Conservation (phyloP, 192 early-diverging fungal genomes). For the Coemansia sp. region DNA sequence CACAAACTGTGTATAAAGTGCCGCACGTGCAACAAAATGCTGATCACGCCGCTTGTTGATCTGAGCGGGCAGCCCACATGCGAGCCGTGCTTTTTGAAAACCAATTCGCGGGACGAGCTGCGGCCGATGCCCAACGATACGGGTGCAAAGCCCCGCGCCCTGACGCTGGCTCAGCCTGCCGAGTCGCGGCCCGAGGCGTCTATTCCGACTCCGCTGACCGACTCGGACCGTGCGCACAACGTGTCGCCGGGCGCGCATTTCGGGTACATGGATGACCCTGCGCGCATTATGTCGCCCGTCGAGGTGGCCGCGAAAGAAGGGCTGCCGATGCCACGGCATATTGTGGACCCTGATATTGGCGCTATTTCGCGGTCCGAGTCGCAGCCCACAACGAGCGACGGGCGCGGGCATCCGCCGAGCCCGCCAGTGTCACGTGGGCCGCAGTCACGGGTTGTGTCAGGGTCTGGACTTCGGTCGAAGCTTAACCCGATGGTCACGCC, state of each 20-base stretch:
- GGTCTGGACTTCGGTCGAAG: slow-evolving; percentile 14
- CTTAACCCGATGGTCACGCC: slow-evolving; percentile 18
- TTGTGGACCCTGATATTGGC: slow-evolving; percentile 41
- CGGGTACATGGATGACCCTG: slow-evolving; percentile 2
- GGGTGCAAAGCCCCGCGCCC: slow-evolving; percentile 1
- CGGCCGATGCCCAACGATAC: slow-evolving; percentile 20
- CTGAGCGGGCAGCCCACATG: slow-evolving; percentile 39
- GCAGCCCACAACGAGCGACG: background rate
- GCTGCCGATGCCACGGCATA: slow-evolving; percentile 36
- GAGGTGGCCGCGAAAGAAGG: slow-evolving; percentile 50
- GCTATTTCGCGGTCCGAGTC: slow-evolving; percentile 24
- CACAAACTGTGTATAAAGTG: slow-evolving; percentile 56
- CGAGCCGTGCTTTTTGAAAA: slow-evolving; percentile 46
- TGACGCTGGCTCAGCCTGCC: background rate
- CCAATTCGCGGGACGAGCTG: slow-evolving; percentile 1
- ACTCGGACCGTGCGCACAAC: slow-evolving; percentile 27
- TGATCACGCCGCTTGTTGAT: slow-evolving; percentile 45
- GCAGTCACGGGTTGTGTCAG: slow-evolving; percentile 11
- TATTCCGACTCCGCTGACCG: slow-evolving; percentile 42
- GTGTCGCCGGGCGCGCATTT: slow-evolving; percentile 6
- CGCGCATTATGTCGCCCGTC: slow-evolving; percentile 51
- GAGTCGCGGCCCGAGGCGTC: slow-evolving; percentile 10
- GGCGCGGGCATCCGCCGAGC: background rate
- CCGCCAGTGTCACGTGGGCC: slow-evolving; percentile 1
- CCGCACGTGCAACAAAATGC: slow-evolving; percentile 30